Percentiles rank a stretch among this genome's conserved stretches.
These are phyloP conservation scores for Royoungia palumana DNA, from an alignment of 768 basidiomycete species.

Conservation along the genomic window DNA sequence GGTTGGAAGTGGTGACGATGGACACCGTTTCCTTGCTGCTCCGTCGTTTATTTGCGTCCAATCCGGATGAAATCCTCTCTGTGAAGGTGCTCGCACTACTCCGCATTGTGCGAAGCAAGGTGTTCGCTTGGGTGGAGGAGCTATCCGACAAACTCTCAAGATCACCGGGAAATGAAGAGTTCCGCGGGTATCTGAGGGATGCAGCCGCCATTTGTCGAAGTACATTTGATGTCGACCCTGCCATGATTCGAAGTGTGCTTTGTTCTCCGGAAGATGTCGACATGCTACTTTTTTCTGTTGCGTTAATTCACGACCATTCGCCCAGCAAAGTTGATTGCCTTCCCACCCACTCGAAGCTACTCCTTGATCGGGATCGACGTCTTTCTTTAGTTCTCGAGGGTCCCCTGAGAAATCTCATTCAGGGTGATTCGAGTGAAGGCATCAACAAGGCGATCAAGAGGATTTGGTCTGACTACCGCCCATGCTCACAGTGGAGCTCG, in stretches of 20 bases:
- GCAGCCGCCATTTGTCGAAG: slow-evolving; percentile 21
- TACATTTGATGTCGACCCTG: slow-evolving; percentile 28
- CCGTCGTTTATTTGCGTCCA: slow-evolving; percentile 35
- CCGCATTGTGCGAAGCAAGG: slow-evolving; percentile 27
- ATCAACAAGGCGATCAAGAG: slow-evolving; percentile 29
- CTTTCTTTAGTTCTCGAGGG: slow-evolving; percentile 30
- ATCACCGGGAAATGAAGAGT: background rate
- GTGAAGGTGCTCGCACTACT: slow-evolving; percentile 25
- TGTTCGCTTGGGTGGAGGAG: slow-evolving; percentile 37
- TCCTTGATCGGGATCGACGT: slow-evolving; percentile 32
- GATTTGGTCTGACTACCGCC: slow-evolving; percentile 32
- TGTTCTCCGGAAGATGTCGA: slow-evolving; percentile 22
- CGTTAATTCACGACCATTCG: slow-evolving; percentile 32
- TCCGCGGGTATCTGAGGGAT: slow-evolving; percentile 14
- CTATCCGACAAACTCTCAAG: slow-evolving; percentile 21
- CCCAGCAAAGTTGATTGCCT: slow-evolving; percentile 8
- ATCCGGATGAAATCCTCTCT: slow-evolving; percentile 8
- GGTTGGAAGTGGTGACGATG: slow-evolving; percentile 35
- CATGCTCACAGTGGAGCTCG: slow-evolving; percentile 23
- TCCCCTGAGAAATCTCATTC: slow-evolving; percentile 13
- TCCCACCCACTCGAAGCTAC: slow-evolving; percentile 11
- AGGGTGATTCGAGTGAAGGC: slow-evolving; percentile 8
- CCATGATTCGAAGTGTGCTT: slow-evolving; percentile 11
- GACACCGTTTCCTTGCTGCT: slow-evolving; percentile 32
- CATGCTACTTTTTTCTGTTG: slow-evolving; percentile 31